A percentile compares a stretch with the other conserved stretches of the same genome.
phyloP scores from a whole-genome alignment of 257 asterid species.

The Fraxinus excelsior region DNA sequence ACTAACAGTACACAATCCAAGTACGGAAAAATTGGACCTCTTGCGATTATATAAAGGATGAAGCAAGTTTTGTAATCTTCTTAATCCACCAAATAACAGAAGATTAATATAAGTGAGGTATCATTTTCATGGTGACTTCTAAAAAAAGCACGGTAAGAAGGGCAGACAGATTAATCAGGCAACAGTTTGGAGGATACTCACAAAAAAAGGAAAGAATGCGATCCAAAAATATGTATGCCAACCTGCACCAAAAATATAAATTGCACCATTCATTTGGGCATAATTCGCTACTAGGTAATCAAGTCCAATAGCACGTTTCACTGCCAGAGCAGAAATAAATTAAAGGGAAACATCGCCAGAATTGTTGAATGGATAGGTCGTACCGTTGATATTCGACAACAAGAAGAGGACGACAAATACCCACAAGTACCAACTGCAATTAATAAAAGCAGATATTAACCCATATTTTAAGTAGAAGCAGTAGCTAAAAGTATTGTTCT shows the following conservation, averaged over 20 bases:
- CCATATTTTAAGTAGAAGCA: slow-evolving; percentile 8
- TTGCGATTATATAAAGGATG: too few relatives aligned
- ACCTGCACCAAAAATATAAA: slow-evolving; percentile 50
- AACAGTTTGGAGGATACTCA: slow-evolving; percentile 42
- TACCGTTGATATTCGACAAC: slow-evolving; percentile 82
- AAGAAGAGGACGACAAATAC: slow-evolving; percentile 79
- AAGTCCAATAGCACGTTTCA: background rate
- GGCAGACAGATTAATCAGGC: background rate
- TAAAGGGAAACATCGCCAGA: background rate
- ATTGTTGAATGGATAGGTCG: background rate
- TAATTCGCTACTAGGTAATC: background rate
- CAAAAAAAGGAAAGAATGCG: slow-evolving; percentile 77
- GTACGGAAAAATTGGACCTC: too few relatives aligned
- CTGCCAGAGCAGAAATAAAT: background rate
- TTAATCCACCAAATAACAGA: background rate
- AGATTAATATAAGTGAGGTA: background rate
- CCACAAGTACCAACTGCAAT: slow-evolving; percentile 98
- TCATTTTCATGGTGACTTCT: background rate
- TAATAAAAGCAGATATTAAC: slow-evolving; percentile 24
- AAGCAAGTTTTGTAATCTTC: too few relatives aligned
- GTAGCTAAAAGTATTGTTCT: slow-evolving; percentile 8
- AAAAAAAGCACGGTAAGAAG: background rate
- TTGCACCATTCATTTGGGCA: background rate
- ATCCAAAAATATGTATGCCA: slow-evolving; percentile 99
- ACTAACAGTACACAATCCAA: too few relatives aligned